phyloP scores from a whole-genome alignment of 2,329 filamentous ascomycete species.

The Pseudogymnoascus sp. region DNA sequence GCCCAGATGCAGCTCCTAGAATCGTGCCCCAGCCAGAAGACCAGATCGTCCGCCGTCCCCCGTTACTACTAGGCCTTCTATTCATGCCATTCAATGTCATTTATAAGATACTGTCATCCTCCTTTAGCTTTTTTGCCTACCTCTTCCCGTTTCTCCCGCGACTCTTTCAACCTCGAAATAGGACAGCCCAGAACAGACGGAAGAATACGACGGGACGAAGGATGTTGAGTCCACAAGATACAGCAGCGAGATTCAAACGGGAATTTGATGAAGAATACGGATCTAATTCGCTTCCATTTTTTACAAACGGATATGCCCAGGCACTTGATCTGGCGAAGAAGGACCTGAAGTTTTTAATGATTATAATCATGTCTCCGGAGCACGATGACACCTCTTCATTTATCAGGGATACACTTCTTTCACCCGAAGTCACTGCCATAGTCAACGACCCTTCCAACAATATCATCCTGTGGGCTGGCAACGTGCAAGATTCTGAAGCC shows the following conservation, averaged over 20 bases:
- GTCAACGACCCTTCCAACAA: conserved; percentile 70
- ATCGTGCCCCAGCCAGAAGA: conserved; percentile 69
- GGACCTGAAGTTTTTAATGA: conserved; percentile 85
- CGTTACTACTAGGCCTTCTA: conserved; percentile 69
- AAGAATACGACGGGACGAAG: conserved; percentile 63
- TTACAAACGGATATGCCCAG: conserved; percentile 85
- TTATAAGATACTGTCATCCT: conserved; percentile 62
- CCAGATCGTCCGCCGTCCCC: conserved; percentile 61
- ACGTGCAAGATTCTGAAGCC: conserved; percentile 85
- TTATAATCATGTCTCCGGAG: conserved; percentile 82
- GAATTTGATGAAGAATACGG: conserved; percentile 96
- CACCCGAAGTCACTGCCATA: conserved; percentile 66
- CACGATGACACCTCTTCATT: conserved; percentile 87
- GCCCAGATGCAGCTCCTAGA: conserved; percentile 67
- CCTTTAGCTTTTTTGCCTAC: conserved; percentile 69
- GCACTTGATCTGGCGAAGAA: conserved; percentile 84
- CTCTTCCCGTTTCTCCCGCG: conserved; percentile 76
- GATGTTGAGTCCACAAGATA: conserved; percentile 77
- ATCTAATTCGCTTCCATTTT: conserved; percentile 63
- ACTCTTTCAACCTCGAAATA: conserved; percentile 47
- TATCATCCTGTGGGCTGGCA: conserved; percentile 86
- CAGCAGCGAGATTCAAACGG: conserved; percentile 78
- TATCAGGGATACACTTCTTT: conserved; percentile 73
- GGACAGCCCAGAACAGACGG: conserved; percentile 48
- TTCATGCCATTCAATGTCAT: conserved; percentile 76